Percentiles rank a stretch among this genome's conserved stretches.
Evolutionary conservation across 1,284 basidiomycete genomes (phyloP).

Genomic region (Ceratobasidium sp.): DNA sequence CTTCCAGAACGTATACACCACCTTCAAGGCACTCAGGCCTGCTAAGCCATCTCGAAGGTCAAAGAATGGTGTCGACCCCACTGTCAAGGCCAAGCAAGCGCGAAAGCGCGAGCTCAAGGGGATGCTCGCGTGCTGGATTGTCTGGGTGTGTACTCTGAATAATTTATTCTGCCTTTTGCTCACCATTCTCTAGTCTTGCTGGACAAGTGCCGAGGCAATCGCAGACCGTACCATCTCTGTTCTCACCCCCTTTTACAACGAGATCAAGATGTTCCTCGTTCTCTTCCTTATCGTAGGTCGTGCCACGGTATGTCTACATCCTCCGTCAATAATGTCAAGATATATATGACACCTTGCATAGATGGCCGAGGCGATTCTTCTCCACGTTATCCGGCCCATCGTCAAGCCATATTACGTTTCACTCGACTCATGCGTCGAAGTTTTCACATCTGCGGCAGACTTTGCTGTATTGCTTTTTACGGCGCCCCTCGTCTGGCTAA

Average conservation of each 20-base stretch:
- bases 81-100: constrained; percentile 70
- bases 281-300: constrained; percentile 45
- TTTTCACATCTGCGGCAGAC: constrained; percentile 42
- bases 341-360: constrained; percentile 24
- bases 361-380: constrained; percentile 45
- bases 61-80: constrained; percentile 69
- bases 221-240: constrained; percentile 44
- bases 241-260: constrained; percentile 46
- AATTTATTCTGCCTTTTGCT: neutral
- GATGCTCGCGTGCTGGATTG: constrained; percentile 79
- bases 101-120: constrained; percentile 85
- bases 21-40: constrained; percentile 78
- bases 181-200: constrained; percentile 41
- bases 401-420: constrained; percentile 44
- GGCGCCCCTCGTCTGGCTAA: constrained; percentile 28
- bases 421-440: constrained; percentile 43
- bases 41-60: constrained; percentile 64
- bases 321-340: neutral
- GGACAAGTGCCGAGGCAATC: constrained; percentile 43
- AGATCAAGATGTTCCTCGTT: constrained; percentile 45
- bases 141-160: constrained; percentile 69
- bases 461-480: constrained; percentile 40
- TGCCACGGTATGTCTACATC: constrained; percentile 33
- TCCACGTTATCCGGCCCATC: constrained; percentile 44
- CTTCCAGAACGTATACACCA: constrained; percentile 80